phyloP scores from a whole-genome alignment of 805 yeast genomes.

The Suhomyces vadensis region DNA sequence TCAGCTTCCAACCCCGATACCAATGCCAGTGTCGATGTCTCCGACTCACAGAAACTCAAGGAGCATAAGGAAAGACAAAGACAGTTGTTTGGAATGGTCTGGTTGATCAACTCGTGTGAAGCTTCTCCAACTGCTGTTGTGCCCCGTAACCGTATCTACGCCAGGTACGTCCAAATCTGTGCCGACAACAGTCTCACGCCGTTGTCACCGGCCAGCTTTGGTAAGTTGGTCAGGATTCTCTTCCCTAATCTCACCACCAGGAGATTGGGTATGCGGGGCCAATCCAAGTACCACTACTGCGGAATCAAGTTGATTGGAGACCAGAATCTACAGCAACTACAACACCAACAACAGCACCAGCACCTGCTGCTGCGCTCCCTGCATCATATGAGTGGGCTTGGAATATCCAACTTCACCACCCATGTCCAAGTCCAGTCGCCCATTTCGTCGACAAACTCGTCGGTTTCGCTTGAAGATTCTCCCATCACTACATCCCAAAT shows the following conservation, averaged over 20 bases:
- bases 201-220: slow-evolving; percentile 75
- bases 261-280: slow-evolving; percentile 79
- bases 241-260: slow-evolving; percentile 72
- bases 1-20: slow-evolving; percentile 10
- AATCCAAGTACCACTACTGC: slow-evolving; percentile 83
- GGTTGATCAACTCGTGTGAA: slow-evolving; percentile 73
- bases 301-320: slow-evolving; percentile 56
- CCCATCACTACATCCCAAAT: slow-evolving; percentile 19
- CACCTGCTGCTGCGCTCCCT: not conserved
- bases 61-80: slow-evolving; percentile 54
- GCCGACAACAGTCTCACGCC: slow-evolving; percentile 51
- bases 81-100: slow-evolving; percentile 80
- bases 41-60: slow-evolving; percentile 9
- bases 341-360: slow-evolving; percentile 12
- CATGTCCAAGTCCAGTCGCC: slow-evolving; percentile 13
- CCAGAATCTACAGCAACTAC: slow-evolving; percentile 23
- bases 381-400: slow-evolving; percentile 7
- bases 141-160: slow-evolving; percentile 44
- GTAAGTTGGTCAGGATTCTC: slow-evolving; percentile 54
- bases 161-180: slow-evolving; percentile 41
- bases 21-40: not conserved
- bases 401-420: slow-evolving; percentile 2
- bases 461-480: slow-evolving; percentile 17
- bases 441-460: slow-evolving; percentile 16
- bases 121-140: slow-evolving; percentile 40